A percentile compares a stretch with the other conserved stretches of the same genome.
These are phyloP conservation scores for Rhododendron mucronatum DNA, from an alignment of 148 eudicot species.

Conservation along the genomic window DNA sequence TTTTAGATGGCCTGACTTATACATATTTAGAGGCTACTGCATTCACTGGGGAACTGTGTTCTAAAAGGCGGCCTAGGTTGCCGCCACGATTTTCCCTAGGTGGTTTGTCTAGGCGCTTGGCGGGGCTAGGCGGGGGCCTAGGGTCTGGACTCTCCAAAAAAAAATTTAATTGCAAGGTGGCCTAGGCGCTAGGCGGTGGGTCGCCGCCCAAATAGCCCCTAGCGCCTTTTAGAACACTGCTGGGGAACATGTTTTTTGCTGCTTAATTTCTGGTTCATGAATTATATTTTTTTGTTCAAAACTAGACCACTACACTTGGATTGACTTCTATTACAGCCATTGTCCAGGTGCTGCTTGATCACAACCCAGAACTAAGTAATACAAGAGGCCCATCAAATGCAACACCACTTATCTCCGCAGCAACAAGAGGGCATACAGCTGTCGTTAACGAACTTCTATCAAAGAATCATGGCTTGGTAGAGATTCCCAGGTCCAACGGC, in stretches of 20 bases:
- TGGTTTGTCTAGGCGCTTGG: too few relatives aligned
- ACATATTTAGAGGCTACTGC: neutral
- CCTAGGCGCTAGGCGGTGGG: too few relatives aligned
- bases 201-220: too few relatives aligned
- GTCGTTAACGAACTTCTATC: slow-evolving; percentile 62
- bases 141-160: too few relatives aligned
- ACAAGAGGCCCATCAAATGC: slow-evolving; percentile 62
- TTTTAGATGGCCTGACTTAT: neutral
- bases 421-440: slow-evolving; percentile 63
- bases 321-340: slow-evolving; percentile 45
- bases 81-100: too few relatives aligned
- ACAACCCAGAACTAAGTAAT: slow-evolving; percentile 51
- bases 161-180: too few relatives aligned
- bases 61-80: too few relatives aligned
- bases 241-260: neutral
- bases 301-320: neutral
- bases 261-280: neutral
- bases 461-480: slow-evolving; percentile 53
- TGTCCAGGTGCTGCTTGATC: slow-evolving; percentile 59
- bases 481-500: slow-evolving; percentile 57
- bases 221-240: too few relatives aligned
- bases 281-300: neutral
- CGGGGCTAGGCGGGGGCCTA: too few relatives aligned
- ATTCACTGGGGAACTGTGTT: neutral
- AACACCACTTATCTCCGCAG: slow-evolving; percentile 73